Base-by-base conservation (phyloP, 108 stramenopile species). In the Ochromonas danica region DNA sequence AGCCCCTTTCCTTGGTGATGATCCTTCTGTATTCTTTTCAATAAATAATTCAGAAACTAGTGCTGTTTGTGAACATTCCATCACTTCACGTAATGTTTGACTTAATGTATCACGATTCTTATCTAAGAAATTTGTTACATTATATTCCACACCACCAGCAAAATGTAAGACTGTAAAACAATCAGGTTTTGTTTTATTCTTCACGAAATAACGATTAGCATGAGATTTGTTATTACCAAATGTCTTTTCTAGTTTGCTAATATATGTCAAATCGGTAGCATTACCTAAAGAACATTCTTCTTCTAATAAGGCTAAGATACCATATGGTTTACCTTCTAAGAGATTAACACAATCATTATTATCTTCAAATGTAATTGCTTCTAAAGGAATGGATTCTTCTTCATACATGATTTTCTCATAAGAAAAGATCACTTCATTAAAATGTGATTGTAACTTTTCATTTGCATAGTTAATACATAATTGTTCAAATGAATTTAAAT, bases 381-480 rank as follows among this genome's bases (percentile, higher is more conserved):
- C 40, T 31, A 60, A 75, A 28, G 72, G 35, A 27, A 75, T 60
- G 51, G 6, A 6, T 75, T 75, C 72, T 27, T 75, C 72, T 57
- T 45, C n/a, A 75, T 75, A 75, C 72, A 75, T 75, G 10, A 31
- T 10, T 33, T 3, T 27, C 38, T 75, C 72, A 10, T 33, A 6
- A 14, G 28, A 57, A 36, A 75, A 75, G 6, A 75, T 75, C 3
- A 75, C 72, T 27, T 75, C 72, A 36, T 75, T 75, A 41, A 75
- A 75, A 75, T 75, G 72, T 35, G 3, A 42, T 36, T 75, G 72
- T 41, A 75, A 60, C 40, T 75, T 75, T 25, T 75, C 72, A 36
- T 75, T 75, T 33, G 72, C 72, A 36, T 75, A 75, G 40, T 75
- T 75, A 33, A 75, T 75, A 36, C 72, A 75, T 41, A 75, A 75